Conservation (phyloP, 2,329 filamentous ascomycete species). For the Achaetomium macrosporum region DNA sequence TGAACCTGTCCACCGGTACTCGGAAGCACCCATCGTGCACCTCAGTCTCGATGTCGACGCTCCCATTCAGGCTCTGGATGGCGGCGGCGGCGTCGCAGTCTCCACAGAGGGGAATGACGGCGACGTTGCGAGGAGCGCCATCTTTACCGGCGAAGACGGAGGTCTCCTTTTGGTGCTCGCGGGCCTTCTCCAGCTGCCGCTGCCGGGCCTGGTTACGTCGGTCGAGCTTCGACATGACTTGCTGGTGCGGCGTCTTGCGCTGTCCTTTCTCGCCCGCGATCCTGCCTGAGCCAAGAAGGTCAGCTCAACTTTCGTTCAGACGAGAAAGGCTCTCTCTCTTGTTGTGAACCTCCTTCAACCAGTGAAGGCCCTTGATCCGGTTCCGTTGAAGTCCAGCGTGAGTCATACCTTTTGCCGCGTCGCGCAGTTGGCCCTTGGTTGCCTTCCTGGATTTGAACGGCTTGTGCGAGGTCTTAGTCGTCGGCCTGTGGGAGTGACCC, state of each 20-base stretch:
- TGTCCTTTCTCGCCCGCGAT: constrained; percentile 65
- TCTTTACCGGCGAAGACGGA: constrained; percentile 82
- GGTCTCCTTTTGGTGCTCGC: constrained; percentile 71
- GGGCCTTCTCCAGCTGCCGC: constrained; percentile 74
- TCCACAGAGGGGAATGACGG: constrained; percentile 75
- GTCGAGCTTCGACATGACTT: constrained; percentile 96
- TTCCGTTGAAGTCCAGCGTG: neutral
- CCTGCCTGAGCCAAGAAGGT: constrained; percentile 54
- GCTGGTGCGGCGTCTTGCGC: constrained; percentile 87
- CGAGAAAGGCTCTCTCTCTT: too few species aligned
- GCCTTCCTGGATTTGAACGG: constrained; percentile 88
- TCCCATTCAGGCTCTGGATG: constrained; percentile 65
- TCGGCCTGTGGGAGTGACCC: constrained; percentile 85
- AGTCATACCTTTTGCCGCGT: constrained; percentile 69
- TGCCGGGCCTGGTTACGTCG: constrained; percentile 93
- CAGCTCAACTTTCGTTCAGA: neutral
- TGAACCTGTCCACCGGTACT: constrained; percentile 80
- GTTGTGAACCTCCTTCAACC: too few species aligned
- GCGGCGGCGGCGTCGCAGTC: constrained; percentile 63
- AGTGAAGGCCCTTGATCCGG: neutral
- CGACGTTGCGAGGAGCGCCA: constrained; percentile 81
- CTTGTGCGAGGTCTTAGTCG: constrained; percentile 85
- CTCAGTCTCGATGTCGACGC: constrained; percentile 70
- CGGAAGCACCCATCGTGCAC: constrained; percentile 51
- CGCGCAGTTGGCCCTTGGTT: constrained; percentile 80